phyloP scores from a whole-genome alignment of 495 filamentous ascomycete genomes.

The Rhypophila decipiens region DNA sequence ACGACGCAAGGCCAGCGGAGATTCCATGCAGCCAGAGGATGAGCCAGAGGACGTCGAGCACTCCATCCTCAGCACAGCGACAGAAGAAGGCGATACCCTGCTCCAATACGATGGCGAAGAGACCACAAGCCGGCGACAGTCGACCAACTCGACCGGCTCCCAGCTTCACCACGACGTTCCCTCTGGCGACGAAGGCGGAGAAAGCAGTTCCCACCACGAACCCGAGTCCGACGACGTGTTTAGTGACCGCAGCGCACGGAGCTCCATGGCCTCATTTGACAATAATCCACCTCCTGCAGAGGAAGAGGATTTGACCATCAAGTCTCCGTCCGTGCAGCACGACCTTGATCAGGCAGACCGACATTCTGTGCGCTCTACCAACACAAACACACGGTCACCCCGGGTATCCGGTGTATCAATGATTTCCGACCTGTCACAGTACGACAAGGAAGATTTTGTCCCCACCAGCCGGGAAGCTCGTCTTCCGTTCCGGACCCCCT shows the following conservation, averaged over 20 bases:
- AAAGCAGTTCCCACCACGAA: constrained; percentile 41
- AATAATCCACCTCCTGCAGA: too few relatives aligned
- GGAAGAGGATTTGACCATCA: constrained; percentile 12
- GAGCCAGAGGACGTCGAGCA: constrained; percentile 22
- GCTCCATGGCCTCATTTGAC: constrained; percentile 38
- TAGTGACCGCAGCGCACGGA: constrained; percentile 44
- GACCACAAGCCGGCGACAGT: constrained; percentile 12
- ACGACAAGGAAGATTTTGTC: constrained; percentile 36
- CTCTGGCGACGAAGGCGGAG: constrained; percentile 28
- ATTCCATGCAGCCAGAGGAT: constrained; percentile 3
- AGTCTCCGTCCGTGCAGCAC: constrained; percentile 3
- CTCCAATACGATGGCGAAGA: constrained; percentile 2
- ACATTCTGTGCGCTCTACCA: constrained; percentile 10
- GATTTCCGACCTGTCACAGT: constrained; percentile 40
- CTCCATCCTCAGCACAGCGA: constrained; percentile 28
- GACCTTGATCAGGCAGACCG: too few relatives aligned
- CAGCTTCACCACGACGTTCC: constrained; percentile 15
- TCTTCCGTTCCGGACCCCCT: constrained; percentile 53
- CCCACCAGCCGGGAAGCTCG: constrained; percentile 33
- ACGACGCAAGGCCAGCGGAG: constrained; percentile 11
- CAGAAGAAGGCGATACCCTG: constrained; percentile 21
- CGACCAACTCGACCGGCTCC: constrained; percentile 7
- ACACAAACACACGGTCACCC: constrained; percentile 8
- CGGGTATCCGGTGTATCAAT: constrained; percentile 28
- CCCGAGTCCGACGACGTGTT: constrained; percentile 52